Evolutionary conservation across 2,329 filamentous ascomycete genomes (phyloP).

Genomic region (Clonostachys rhizophaga): DNA sequence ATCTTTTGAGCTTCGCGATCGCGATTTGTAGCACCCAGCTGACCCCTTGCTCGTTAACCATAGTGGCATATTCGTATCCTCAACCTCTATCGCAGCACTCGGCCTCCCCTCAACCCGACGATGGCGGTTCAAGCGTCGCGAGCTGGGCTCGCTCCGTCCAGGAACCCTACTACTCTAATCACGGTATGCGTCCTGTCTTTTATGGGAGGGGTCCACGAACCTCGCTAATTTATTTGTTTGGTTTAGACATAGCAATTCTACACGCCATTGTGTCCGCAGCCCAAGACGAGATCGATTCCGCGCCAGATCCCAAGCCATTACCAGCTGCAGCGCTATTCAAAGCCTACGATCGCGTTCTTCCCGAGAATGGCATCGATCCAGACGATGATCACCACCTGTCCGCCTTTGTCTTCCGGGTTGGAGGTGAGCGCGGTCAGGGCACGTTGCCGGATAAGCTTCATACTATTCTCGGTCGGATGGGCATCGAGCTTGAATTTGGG

Average conservation of each 20-base stretch:
- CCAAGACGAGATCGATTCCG: slow-evolving; percentile 54
- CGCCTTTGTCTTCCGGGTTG: slow-evolving; percentile 74
- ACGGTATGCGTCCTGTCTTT: slow-evolving; percentile 35
- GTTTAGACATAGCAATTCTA: slow-evolving; percentile 70
- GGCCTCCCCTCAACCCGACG: slow-evolving; percentile 10
- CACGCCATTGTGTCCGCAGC: slow-evolving; percentile 72
- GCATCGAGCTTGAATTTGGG: slow-evolving; percentile 65
- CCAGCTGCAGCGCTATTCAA: slow-evolving; percentile 76
- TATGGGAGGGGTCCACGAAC: background rate
- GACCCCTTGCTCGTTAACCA: background rate
- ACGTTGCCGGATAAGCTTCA: slow-evolving; percentile 67
- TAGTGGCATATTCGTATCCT: slow-evolving; percentile 6
- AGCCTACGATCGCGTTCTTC: slow-evolving; percentile 75
- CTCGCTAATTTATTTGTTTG: slow-evolving; percentile 5
- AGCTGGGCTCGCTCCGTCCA: slow-evolving; percentile 17
- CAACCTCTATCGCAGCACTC: background rate
- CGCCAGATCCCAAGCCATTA: slow-evolving; percentile 57
- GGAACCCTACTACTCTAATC: slow-evolving; percentile 52
- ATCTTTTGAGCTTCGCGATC: background rate
- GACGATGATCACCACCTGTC: slow-evolving; percentile 73
- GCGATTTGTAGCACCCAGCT: background rate
- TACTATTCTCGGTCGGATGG: slow-evolving; percentile 61
- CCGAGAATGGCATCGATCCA: slow-evolving; percentile 63
- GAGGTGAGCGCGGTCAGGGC: slow-evolving; percentile 53
- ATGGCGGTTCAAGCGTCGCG: slow-evolving; percentile 16